Evolutionary conservation across 352 stramenopile genomes (phyloP).

Genomic region (Phytopythium chamaehyphon): DNA sequence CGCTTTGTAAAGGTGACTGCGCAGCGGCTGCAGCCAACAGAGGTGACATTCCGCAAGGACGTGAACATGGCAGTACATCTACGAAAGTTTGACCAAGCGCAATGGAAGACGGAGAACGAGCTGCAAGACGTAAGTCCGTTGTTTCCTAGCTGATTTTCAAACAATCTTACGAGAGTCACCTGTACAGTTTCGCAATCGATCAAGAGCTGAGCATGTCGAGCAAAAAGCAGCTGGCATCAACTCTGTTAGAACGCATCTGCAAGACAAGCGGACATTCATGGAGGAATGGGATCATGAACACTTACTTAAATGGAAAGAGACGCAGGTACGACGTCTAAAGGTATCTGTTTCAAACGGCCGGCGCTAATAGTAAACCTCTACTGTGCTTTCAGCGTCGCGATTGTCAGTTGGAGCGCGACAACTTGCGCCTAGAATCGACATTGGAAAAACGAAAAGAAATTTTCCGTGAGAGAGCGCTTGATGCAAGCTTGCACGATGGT

Average conservation of each 20-base stretch:
- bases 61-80: slow-evolving; percentile 68
- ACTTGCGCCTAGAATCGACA: slow-evolving; percentile 58
- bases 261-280: slow-evolving; percentile 58
- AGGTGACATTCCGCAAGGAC: slow-evolving; percentile 52
- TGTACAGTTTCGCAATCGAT: slow-evolving; percentile 28
- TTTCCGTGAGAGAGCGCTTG: slow-evolving; percentile 16
- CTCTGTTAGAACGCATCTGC: slow-evolving; percentile 38
- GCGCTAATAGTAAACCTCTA: background rate
- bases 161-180: no score
- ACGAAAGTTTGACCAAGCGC: slow-evolving; percentile 53
- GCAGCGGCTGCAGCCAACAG: slow-evolving; percentile 36
- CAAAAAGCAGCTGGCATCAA: slow-evolving; percentile 17
- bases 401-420: slow-evolving; percentile 34
- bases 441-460: slow-evolving; percentile 43
- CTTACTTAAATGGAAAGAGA: slow-evolving; percentile 46
- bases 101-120: slow-evolving; percentile 54
- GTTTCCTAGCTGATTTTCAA: no score
- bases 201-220: slow-evolving; percentile 16
- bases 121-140: slow-evolving; percentile 26
- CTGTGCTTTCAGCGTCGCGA: slow-evolving; percentile 19
- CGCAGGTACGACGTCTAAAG: slow-evolving; percentile 30
- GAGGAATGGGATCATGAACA: slow-evolving; percentile 55
- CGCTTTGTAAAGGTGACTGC: slow-evolving; percentile 42
- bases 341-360: background rate
- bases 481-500: slow-evolving; percentile 32